Evolutionary conservation across 768 basidiomycete genomes (phyloP), one percentile per base, ranked within the genome.

Genomic region (Lentinula sp.): DNA sequence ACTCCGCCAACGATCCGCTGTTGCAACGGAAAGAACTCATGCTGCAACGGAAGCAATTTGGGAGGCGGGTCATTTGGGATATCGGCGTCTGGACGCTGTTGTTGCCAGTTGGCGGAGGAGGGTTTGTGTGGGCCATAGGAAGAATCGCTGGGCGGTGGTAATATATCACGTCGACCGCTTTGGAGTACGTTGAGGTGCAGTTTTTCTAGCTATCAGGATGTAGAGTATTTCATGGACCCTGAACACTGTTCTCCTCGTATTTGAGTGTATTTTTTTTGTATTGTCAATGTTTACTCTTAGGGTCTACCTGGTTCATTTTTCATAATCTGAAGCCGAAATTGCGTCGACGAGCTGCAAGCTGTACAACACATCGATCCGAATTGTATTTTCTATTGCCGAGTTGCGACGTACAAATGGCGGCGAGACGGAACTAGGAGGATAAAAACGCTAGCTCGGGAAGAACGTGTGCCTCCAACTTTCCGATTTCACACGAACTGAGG

Each of bases 21-120:
- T 75, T 98, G 36, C 85, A 90, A 66, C 81, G 90, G 63, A 98
- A 98, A 75, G 95, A 98, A 72, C 78, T 85, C 50, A 85, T 86
- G 45, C 74, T 98, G 62, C 95, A 97, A 73, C 83, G 83, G 59
- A 79, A 81, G 50, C 83, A 93, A 66, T 79, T 87, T 48, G 83
- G 84, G 42, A 84, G 84, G 65, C 80, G 95, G 35, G 74, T 96
- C 42, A 71, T 87, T 15, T 95, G 93, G 90, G 92, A 95, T 71
- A 68, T 91, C n/a, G 85, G 87, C 15, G 86, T 90, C 23, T 94
- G 91, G 85, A 63, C 85, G n/a, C 73, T 90, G 10, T 77, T 91
- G 16, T 67, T 88, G 18, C 86, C 86, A 0, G 74, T 85, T 0
- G 84, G 89, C 28, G 77, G 72, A 4, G 78, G 81, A 9, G 83